Evolutionary conservation across 192 early-diverging fungal species (phyloP).

Genomic region (Coemansia sp.): DNA sequence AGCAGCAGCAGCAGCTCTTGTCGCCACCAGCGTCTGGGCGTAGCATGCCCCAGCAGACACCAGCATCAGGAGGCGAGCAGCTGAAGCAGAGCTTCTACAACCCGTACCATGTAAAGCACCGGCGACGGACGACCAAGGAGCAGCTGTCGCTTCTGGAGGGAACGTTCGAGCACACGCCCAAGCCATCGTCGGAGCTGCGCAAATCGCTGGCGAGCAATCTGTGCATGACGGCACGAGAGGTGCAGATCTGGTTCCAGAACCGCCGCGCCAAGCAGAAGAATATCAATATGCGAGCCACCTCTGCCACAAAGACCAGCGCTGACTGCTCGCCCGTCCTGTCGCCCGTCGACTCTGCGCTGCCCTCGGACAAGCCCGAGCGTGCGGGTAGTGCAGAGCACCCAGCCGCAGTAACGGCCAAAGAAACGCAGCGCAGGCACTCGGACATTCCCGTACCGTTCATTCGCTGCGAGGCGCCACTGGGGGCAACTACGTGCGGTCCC

Average conservation of each 20-base stretch:
- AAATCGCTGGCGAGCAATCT: slow-evolving; percentile 60
- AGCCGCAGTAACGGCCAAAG: background rate
- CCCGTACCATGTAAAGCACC: slow-evolving; percentile 75
- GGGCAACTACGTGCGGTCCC: slow-evolving; percentile 6
- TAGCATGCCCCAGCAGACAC: slow-evolving; percentile 1
- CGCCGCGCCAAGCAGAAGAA: slow-evolving; percentile 73
- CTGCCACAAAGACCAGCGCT: background rate
- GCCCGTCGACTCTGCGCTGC: background rate
- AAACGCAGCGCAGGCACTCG: slow-evolving; percentile 33
- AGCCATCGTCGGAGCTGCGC: slow-evolving; percentile 65
- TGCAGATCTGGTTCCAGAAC: slow-evolving; percentile 88
- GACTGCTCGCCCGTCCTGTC: background rate
- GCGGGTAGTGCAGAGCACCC: slow-evolving; percentile 22
- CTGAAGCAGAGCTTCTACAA: slow-evolving; percentile 72
- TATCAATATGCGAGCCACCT: slow-evolving; percentile 36
- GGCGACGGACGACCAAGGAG: slow-evolving; percentile 67
- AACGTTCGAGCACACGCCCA: slow-evolving; percentile 65
- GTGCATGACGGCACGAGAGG: slow-evolving; percentile 69
- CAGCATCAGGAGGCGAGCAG: slow-evolving; percentile 40
- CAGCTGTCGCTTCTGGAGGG: slow-evolving; percentile 72
- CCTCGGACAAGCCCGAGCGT: slow-evolving; percentile 9
- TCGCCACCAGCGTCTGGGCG: slow-evolving; percentile 3
- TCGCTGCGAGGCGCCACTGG: slow-evolving; percentile 3
- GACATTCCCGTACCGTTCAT: slow-evolving; percentile 28
- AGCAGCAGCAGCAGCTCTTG: slow-evolving; percentile 14